Base-by-base conservation (phyloP, 208 protist species). In the Trypanosoma lewisi region DNA sequence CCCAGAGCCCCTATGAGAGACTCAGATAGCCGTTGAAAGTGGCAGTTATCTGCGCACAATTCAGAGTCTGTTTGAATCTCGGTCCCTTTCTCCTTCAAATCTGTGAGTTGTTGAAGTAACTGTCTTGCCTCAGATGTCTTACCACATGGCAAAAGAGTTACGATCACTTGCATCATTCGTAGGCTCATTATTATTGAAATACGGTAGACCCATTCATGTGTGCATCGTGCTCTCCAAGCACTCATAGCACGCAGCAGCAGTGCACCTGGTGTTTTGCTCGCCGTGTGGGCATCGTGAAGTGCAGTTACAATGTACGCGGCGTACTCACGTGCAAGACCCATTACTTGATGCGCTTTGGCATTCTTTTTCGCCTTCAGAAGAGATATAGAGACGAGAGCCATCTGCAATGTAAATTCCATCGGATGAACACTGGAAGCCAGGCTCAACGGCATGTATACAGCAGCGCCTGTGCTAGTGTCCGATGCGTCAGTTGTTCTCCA, bases 111-210 rank as follows among this genome's bases (percentile, higher is more conserved):
- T 36, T 51, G 34, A 19, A 60, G 19, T 19, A 62, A 30, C 31
- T 31, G 23, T n/a, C 36, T 42, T 21, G 54, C 27, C 16, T n/a
- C 44, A 14, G 47, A 44, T 25, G 19, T 45, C 42, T 64, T 64
- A 14, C 37, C 55, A 25, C 55, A 12, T 21, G 49, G 19, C 9
- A 63, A 19, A n/a, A 52, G 12, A 17, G 49, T 19, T 11, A 63
- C 2, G 34, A 63, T 21, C 14, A 25, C 45, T 14, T 27, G 41
- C 23, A 45, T 59, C 9, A 11, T 47, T 25, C 84, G 80, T 45
- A 84, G 31, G n/a, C 61, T 47, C 0, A 91, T 75, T 66, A 82
- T 76, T 36, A 64, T 73, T 27, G 65, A 28, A 51, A 82, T 56
- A 25, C 56, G 73, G 34, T 75, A 77, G 7, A 75, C 44, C 57